Evolutionary conservation across 768 basidiomycete species (phyloP).

Genomic region (Hysterangium stoloniferum): DNA sequence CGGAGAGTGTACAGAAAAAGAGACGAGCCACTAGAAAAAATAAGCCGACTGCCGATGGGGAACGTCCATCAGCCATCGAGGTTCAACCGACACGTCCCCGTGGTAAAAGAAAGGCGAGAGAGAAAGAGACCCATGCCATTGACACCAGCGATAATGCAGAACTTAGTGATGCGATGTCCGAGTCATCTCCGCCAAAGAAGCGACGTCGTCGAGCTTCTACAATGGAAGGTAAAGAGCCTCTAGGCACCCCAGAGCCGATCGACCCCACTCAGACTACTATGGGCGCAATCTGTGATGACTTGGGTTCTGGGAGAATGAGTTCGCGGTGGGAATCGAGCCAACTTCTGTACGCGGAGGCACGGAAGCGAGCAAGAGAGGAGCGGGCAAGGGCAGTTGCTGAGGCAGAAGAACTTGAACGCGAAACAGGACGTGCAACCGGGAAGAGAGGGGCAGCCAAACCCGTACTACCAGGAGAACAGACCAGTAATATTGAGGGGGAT

Average conservation of each 20-base stretch:
- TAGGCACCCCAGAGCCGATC: conserved; percentile 21
- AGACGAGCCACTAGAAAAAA: background rate
- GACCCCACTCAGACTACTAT: conserved; percentile 83
- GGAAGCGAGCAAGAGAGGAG: conserved; percentile 58
- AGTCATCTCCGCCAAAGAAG: background rate
- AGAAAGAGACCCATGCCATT: background rate
- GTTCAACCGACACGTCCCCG: background rate
- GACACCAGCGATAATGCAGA: background rate
- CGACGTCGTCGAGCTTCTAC: background rate
- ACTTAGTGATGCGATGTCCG: background rate
- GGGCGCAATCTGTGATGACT: conserved; percentile 72
- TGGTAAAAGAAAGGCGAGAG: background rate
- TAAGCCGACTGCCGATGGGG: background rate
- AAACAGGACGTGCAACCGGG: background rate
- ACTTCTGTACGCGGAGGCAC: conserved; percentile 55
- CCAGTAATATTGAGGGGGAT: conserved; percentile 17
- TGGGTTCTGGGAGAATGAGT: conserved; percentile 71
- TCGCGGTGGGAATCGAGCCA: conserved; percentile 68
- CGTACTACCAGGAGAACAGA: conserved; percentile 20
- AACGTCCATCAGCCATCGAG: background rate
- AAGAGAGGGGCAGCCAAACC: conserved; percentile 2
- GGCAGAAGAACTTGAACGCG: conserved; percentile 21
- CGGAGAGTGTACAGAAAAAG: background rate
- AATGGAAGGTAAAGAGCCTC: background rate
- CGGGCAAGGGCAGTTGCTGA: conserved; percentile 59